Conservation (phyloP, 805 yeast genomes). For the Schwanniomyces pseudopolymorphus region DNA sequence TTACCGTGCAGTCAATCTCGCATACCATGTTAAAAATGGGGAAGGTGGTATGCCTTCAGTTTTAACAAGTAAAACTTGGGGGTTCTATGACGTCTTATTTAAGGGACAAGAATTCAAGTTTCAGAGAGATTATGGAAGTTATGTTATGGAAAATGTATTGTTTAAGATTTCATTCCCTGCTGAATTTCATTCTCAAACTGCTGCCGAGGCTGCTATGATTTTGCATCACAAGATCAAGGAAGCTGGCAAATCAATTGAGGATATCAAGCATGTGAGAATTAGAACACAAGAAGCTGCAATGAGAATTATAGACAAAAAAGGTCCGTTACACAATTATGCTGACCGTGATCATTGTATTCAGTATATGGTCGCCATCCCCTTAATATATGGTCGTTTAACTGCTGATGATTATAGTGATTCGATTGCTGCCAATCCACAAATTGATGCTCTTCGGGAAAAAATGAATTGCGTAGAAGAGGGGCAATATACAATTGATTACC, state of each 20-base stretch:
- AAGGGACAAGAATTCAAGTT: constrained; percentile 52
- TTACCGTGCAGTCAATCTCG: constrained; percentile 57
- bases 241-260: constrained; percentile 45
- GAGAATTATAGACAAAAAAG: constrained; percentile 58
- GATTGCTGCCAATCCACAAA: constrained; percentile 50
- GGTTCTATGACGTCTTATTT: constrained; percentile 62
- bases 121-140: constrained; percentile 54
- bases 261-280: constrained; percentile 49
- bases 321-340: constrained; percentile 62
- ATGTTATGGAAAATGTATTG: constrained; percentile 62
- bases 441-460: constrained; percentile 52
- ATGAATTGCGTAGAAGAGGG: constrained; percentile 54
- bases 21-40: constrained; percentile 51
- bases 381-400: constrained; percentile 53
- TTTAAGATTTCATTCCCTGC: constrained; percentile 66
- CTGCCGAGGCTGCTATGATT: constrained; percentile 57
- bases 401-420: constrained; percentile 58
- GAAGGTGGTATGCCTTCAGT: constrained; percentile 55
- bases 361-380: constrained; percentile 60
- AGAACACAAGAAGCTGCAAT: constrained; percentile 63
- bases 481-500: constrained; percentile 51
- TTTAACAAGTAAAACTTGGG: constrained; percentile 59
- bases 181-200: constrained; percentile 66
- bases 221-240: constrained; percentile 35
- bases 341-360: constrained; percentile 67